Evolutionary conservation across 2,329 filamentous ascomycete species (phyloP).

Genomic region (Aspergillus versicolor): DNA sequence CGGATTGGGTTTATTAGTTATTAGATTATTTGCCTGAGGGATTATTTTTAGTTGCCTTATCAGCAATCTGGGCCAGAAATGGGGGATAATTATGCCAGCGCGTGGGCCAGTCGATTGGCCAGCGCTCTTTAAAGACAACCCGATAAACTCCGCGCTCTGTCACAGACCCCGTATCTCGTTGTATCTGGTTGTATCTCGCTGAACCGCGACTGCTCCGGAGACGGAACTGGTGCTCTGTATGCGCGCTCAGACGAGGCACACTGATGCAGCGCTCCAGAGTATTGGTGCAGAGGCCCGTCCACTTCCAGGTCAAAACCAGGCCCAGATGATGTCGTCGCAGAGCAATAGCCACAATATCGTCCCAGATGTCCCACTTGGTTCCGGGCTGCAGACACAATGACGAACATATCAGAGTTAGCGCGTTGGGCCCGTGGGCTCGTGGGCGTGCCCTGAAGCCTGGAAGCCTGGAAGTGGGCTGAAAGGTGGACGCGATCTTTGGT

Average conservation of each 20-base stretch:
- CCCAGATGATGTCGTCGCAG: background rate
- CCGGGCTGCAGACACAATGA: slow-evolving; percentile 7
- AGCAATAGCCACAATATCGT: background rate
- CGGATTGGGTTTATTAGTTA: background rate
- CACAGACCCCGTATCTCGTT: no score
- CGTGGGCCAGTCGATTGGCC: slow-evolving; percentile 23
- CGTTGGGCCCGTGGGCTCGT: slow-evolving; percentile 17
- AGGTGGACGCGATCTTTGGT: slow-evolving; percentile 4
- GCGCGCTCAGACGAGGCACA: no score
- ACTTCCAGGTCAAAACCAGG: background rate
- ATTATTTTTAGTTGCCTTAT: slow-evolving; percentile 10
- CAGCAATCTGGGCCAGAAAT: background rate
- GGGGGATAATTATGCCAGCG: background rate
- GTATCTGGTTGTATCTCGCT: background rate
- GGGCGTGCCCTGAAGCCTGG: background rate
- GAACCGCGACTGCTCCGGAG: background rate
- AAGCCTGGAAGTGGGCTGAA: background rate
- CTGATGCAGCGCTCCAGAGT: background rate
- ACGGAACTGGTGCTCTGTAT: background rate
- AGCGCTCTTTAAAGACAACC: slow-evolving; percentile 7
- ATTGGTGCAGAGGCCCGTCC: background rate
- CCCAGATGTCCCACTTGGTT: slow-evolving; percentile 9
- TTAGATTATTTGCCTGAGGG: slow-evolving; percentile 6
- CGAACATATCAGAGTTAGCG: slow-evolving; percentile 15
- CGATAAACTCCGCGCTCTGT: background rate